Evolutionary conservation across 129 eudicot genomes (phyloP).

Genomic region (Helichrysum umbraculigerum): DNA sequence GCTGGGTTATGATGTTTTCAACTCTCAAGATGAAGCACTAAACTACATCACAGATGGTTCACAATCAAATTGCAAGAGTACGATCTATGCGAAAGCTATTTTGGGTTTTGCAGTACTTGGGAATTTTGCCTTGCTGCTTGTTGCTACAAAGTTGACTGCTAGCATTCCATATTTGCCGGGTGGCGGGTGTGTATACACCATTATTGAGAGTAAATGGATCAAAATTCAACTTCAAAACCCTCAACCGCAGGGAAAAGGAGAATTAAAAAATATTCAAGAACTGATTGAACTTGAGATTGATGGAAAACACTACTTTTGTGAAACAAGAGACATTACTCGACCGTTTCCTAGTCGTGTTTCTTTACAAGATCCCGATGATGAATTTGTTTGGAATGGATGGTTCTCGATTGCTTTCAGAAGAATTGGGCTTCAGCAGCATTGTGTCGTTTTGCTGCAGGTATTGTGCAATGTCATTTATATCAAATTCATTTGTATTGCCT

Average conservation of each 20-base stretch:
- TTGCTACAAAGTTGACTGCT: conserved; percentile 78
- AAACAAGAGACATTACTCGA: conserved; percentile 76
- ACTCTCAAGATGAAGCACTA: conserved; percentile 79
- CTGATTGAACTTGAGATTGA: conserved; percentile 83
- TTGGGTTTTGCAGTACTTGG: conserved; percentile 87
- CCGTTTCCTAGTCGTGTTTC: conserved; percentile 87
- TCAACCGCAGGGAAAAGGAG: conserved; percentile 90
- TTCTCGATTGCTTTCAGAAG: conserved; percentile 63
- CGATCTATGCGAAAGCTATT: conserved; percentile 74
- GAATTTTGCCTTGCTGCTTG: conserved; percentile 57
- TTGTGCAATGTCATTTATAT: neutral
- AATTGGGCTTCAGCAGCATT: conserved; percentile 78
- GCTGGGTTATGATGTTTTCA: conserved; percentile 64
- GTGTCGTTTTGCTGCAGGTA: conserved; percentile 88
- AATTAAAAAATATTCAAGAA: conserved; percentile 79
- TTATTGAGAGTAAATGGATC: conserved; percentile 84
- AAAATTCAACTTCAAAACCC: conserved; percentile 67
- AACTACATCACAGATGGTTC: conserved; percentile 75
- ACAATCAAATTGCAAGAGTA: conserved; percentile 52
- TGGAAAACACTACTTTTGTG: conserved; percentile 91
- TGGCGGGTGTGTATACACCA: conserved; percentile 81
- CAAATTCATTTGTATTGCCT: neutral
- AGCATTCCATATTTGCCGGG: conserved; percentile 84
- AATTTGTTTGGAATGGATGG: conserved; percentile 96
- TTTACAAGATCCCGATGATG: conserved; percentile 70